These are phyloP conservation scores for Diaporthe longicolla DNA, from an alignment of 2,329 filamentous ascomycete species.

Conservation along the genomic window DNA sequence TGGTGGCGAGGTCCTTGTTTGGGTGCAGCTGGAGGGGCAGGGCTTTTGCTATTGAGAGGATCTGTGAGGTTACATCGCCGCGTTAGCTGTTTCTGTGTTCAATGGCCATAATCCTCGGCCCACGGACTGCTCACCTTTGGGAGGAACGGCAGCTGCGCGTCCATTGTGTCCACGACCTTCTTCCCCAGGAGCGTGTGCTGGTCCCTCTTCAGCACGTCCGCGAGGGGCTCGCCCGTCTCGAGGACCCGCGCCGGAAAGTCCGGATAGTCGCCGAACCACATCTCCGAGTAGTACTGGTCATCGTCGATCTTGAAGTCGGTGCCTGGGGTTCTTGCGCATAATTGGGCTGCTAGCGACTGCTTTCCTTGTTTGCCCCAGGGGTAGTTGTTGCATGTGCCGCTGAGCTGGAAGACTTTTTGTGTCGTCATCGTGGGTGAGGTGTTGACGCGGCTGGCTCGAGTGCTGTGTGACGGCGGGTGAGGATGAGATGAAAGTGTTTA, in stretches of 20 bases:
- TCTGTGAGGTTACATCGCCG: constrained; percentile 51
- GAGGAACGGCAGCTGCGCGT: constrained; percentile 77
- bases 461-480: not conserved
- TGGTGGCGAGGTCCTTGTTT: constrained; percentile 75
- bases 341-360: constrained; percentile 74
- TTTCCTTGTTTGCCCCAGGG: constrained; percentile 79
- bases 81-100: not conserved
- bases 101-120: fast-evolving
- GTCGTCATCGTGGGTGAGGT: constrained; percentile 4
- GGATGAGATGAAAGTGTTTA: not conserved
- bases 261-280: constrained; percentile 86
- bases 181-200: constrained; percentile 75
- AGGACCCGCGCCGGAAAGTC: constrained; percentile 76
- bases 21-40: constrained; percentile 83
- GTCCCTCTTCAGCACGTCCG: constrained; percentile 74
- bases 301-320: constrained; percentile 75
- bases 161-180: constrained; percentile 72
- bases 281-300: constrained; percentile 72
- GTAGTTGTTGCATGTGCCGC: constrained; percentile 70
- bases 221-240: constrained; percentile 73
- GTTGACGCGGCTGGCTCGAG: not conserved
- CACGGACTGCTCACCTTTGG: constrained; percentile 68
- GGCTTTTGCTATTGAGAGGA: constrained; percentile 82
- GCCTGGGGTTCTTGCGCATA: constrained; percentile 76
- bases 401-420: constrained; percentile 59